Evolutionary conservation across 176 grass and related monocot species (phyloP), one percentile per base, ranked within the genome.

Genomic region (Carex littledalei): DNA sequence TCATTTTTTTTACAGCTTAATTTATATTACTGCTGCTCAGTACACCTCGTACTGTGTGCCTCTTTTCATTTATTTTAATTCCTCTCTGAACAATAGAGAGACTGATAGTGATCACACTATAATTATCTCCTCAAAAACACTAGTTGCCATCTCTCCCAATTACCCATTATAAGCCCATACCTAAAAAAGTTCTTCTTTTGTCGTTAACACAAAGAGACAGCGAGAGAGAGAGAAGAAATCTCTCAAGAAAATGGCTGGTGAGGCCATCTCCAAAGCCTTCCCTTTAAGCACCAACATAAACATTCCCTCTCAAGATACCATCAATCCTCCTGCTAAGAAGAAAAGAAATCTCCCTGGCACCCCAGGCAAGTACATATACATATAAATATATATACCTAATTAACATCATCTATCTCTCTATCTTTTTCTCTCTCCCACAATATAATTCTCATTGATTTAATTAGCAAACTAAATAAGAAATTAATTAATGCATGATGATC

Each of bases 341-440:
- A 98, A 98, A 89, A 75, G 95, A 82, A 98, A 84, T 77, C 95
- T 98, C 52, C 95, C 95, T 50, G 95, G 95, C n/a, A 98, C 93
- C 78, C 95, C 95, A 94, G 95, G 95, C 82, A 93, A 92, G 89
- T 22, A 34, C 35, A 62, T 4, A 59, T 15, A 63, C 10, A 63
- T 64, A 64, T 67, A 34, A 32, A 67, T 34, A 67, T 67, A 34
- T 34, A 67, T 67, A 68, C 5, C 35, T 68, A 35, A 17, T 20
- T 18, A 16, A 45, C 43, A 45, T 45, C 43, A 1, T 1, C 18
- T 47, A 24, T 49, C 49, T 67, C 8, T 64, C 32, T 45, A 1
- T 67, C 67, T 72, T 22, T 60, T 31, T 63, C 32, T 11, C 58
- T 71, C 63, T 84, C 29, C 43, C 21, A 29, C 17, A 55, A 59